Conservation (phyloP, 208 protist genomes). For the Crithidia bombi region DNA sequence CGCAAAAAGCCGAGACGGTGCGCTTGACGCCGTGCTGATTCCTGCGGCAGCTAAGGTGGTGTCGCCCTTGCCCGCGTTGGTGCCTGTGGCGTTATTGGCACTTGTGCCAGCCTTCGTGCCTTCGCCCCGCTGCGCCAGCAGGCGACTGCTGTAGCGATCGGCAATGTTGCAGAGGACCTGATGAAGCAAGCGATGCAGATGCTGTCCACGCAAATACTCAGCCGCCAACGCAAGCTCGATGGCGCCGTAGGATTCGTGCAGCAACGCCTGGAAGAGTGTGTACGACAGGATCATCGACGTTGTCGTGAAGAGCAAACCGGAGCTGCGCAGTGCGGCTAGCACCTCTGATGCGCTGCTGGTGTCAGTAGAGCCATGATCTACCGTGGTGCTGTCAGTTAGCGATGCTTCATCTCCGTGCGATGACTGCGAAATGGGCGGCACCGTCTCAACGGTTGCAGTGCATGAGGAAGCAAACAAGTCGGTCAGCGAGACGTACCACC, state of each 20-base stretch:
- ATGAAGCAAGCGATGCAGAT: slow-evolving; percentile 48
- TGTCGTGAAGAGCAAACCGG: slow-evolving; percentile 30
- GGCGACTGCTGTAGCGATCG: slow-evolving; percentile 48
- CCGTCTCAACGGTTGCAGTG: neutral
- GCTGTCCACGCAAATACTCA: slow-evolving; percentile 51
- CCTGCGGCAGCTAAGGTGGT: neutral
- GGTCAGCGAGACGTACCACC: slow-evolving; percentile 72
- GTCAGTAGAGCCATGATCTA: neutral
- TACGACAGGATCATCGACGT: slow-evolving; percentile 55
- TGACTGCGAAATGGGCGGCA: neutral
- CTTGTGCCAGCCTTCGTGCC: neutral
- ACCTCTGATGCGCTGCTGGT: neutral
- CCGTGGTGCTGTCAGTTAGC: too few relatives aligned
- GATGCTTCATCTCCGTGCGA: neutral
- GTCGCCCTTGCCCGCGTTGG: neutral
- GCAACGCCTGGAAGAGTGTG: slow-evolving; percentile 63
- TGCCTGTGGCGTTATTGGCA: neutral
- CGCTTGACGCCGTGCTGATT: too few relatives aligned
- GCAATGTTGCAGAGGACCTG: slow-evolving; percentile 60
- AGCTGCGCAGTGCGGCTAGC: neutral
- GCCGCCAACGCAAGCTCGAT: slow-evolving; percentile 67
- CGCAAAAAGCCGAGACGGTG: neutral
- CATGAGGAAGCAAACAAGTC: slow-evolving; percentile 42
- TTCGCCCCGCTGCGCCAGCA: slow-evolving; percentile 19
- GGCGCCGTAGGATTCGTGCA: slow-evolving; percentile 72